Percentiles rank a stretch among this genome's conserved stretches.
Evolutionary conservation across 805 yeast genomes (phyloP).

Genomic region (Scheffersomyces amazonensis): DNA sequence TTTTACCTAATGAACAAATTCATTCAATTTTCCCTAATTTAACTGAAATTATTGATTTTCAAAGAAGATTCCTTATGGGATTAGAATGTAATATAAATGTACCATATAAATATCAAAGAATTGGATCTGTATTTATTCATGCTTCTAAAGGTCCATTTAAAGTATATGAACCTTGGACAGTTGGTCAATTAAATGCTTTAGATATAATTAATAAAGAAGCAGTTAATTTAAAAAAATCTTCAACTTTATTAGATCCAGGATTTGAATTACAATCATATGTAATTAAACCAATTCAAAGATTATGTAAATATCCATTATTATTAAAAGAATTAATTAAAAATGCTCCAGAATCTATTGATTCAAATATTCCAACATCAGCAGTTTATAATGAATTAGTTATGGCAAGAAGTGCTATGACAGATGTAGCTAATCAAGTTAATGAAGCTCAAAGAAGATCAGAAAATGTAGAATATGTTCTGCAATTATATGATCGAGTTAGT

Average conservation of each 20-base stretch:
- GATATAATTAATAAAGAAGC: conserved; percentile 71
- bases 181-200: conserved; percentile 83
- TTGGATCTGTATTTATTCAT: conserved; percentile 85
- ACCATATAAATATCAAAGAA: conserved; percentile 72
- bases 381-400: conserved; percentile 61
- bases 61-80: conserved; percentile 83
- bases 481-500: conserved; percentile 67
- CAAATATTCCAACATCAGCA: conserved; percentile 12
- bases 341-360: conserved; percentile 41
- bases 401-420: conserved; percentile 74
- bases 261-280: conserved; percentile 87
- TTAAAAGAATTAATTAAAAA: conserved; percentile 70
- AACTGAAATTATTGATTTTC: conserved; percentile 82
- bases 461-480: conserved; percentile 67
- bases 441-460: conserved; percentile 93
- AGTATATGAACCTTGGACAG: conserved; percentile 91
- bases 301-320: conserved; percentile 91
- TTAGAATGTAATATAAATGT: conserved; percentile 82
- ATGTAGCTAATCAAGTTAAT: conserved; percentile 83
- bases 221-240: conserved; percentile 50
- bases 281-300: conserved; percentile 91
- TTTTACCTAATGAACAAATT: conserved; percentile 74
- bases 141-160: conserved; percentile 78
- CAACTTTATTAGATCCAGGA: conserved; percentile 70
- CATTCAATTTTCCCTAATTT: conserved; percentile 84